Conservation (phyloP, 805 yeast genomes). For the Kuraishia hungarica region DNA sequence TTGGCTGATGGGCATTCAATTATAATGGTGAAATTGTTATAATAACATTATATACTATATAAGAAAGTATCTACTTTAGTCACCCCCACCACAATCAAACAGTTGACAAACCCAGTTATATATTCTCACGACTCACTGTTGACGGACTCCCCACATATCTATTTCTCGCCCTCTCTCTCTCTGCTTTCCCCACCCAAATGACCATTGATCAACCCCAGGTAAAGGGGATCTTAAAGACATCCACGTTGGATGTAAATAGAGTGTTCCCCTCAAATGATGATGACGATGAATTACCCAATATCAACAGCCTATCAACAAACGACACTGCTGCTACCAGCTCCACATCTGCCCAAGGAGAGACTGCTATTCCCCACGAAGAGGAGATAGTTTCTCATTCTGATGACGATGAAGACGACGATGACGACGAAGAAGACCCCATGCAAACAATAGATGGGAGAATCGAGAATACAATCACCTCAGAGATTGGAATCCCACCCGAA, state of each 20-base stretch:
- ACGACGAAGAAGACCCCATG: constrained; percentile 3
- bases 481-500: neutral
- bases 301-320: neutral
- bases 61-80: too few relatives aligned
- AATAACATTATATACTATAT: too few relatives aligned
- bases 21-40: neutral
- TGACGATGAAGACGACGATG: constrained; percentile 6
- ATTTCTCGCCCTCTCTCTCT: too few relatives aligned
- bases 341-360: neutral
- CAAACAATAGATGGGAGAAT: constrained; percentile 7
- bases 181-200: neutral
- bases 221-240: neutral
- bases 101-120: too few relatives aligned
- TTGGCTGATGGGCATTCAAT: too few relatives aligned
- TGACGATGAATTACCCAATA: neutral
- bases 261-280: neutral
- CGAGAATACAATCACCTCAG: constrained; percentile 4
- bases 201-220: neutral
- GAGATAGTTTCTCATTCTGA: constrained; percentile 1
- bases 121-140: too few relatives aligned
- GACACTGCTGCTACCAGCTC: neutral
- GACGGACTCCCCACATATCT: too few relatives aligned
- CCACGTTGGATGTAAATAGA: neutral
- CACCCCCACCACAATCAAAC: too few relatives aligned
- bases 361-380: neutral